A percentile compares a stretch with the other conserved stretches of the same genome.
Conservation (phyloP, 768 basidiomycete genomes). For the Suillus spraguei region DNA sequence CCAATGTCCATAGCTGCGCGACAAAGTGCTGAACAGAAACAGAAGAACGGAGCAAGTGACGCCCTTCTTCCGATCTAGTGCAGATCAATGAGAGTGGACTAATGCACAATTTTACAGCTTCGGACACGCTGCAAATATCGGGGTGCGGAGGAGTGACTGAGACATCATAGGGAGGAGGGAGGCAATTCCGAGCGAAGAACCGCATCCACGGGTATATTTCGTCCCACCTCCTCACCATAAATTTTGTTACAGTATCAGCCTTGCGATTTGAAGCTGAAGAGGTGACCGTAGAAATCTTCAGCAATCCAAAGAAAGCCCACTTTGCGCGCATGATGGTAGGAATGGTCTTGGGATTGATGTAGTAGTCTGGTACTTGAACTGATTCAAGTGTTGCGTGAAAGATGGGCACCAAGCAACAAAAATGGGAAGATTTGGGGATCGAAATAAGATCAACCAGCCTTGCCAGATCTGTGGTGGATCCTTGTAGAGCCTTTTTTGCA, state of each 20-base stretch:
- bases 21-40: background rate
- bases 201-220: background rate
- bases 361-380: constrained; percentile 2
- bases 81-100: background rate
- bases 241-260: background rate
- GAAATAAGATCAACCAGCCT: background rate
- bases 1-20: background rate
- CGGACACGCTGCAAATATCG: background rate
- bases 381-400: background rate
- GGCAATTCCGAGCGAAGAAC: constrained; percentile 1
- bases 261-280: no score
- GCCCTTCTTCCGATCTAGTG: background rate
- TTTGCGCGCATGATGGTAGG: background rate
- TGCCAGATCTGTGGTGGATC: background rate
- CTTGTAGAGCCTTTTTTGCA: background rate
- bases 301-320: background rate
- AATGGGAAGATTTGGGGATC: background rate
- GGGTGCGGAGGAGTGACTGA: background rate
- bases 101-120: background rate
- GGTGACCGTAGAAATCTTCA: background rate
- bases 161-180: constrained; percentile 3
- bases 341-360: background rate
- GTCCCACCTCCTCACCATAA: background rate
- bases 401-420: background rate
- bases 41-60: constrained; percentile 1